These are phyloP conservation scores for Pterula multifida DNA, from an alignment of 1,284 basidiomycete genomes.

Conservation along the genomic window DNA sequence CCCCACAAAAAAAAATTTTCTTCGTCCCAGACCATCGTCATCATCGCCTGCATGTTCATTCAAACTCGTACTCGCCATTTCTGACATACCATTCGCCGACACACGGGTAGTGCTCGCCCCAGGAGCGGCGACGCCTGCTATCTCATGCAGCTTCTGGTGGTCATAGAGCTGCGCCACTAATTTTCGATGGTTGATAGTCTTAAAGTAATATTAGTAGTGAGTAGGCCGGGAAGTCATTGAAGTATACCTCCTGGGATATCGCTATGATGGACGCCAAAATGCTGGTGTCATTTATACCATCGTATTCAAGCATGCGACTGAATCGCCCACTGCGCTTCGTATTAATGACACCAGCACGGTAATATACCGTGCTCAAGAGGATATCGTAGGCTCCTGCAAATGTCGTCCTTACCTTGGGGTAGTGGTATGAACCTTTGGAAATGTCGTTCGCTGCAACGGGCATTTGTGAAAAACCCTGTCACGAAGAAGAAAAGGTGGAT, in stretches of 20 bases:
- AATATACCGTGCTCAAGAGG: constrained; percentile 59
- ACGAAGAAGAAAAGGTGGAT: constrained; percentile 12
- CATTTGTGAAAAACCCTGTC: constrained; percentile 6
- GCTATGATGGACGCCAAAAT: constrained; percentile 75
- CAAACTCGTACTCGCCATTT: background rate
- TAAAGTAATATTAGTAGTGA: constrained; percentile 9
- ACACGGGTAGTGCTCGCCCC: constrained; percentile 12
- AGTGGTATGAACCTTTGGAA: constrained; percentile 78
- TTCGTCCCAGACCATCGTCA: constrained; percentile 6
- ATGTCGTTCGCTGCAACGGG: constrained; percentile 76
- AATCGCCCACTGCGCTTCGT: constrained; percentile 37
- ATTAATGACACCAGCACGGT: constrained; percentile 43
- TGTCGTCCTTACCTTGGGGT: constrained; percentile 71
- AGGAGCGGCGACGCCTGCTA: constrained; percentile 43
- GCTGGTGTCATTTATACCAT: constrained; percentile 58
- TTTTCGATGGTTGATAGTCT: constrained; percentile 63
- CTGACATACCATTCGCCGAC: constrained; percentile 11
- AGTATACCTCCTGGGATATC: constrained; percentile 64
- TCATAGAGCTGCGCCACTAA: constrained; percentile 65
- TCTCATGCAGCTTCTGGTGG: constrained; percentile 43
- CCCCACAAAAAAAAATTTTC: background rate
- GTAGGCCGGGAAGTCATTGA: constrained; percentile 4
- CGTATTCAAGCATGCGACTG: constrained; percentile 30
- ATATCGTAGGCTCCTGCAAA: constrained; percentile 83
- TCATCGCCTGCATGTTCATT: constrained; percentile 13